These are phyloP conservation scores for Kwoniella newhampshirensis DNA, from an alignment of 768 basidiomycete genomes.

Conservation along the genomic window DNA sequence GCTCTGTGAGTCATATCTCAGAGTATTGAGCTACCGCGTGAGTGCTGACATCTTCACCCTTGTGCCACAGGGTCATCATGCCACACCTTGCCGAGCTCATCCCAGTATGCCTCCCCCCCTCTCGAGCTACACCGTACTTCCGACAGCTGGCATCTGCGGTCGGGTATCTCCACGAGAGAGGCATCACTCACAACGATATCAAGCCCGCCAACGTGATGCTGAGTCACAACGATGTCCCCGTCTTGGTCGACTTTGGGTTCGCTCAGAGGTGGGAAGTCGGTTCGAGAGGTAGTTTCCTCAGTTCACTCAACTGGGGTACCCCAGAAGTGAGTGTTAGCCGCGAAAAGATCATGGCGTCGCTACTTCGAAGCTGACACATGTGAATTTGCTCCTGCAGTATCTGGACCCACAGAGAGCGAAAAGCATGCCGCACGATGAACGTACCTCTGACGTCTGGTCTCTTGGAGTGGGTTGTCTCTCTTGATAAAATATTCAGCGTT, in stretches of 20 bases:
- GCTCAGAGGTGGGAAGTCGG: conserved; percentile 82
- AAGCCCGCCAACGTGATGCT: conserved; percentile 93
- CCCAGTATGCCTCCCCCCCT: conserved; percentile 81
- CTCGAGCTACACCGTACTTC: conserved; percentile 61
- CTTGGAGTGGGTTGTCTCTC: conserved; percentile 50
- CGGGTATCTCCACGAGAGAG: conserved; percentile 51
- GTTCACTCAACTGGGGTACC: conserved; percentile 63
- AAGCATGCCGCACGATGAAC: conserved; percentile 86
- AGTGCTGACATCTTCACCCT: background rate
- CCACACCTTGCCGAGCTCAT: conserved; percentile 79
- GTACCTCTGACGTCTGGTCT: conserved; percentile 68
- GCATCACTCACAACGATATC: conserved; percentile 53
- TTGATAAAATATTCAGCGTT: conserved; percentile 35
- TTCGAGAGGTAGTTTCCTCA: conserved; percentile 40
- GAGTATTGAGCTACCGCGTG: background rate
- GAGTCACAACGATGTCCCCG: conserved; percentile 63
- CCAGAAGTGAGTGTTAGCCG: conserved; percentile 66
- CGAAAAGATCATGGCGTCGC: background rate
- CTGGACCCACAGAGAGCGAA: conserved; percentile 87
- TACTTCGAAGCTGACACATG: conserved; percentile 2
- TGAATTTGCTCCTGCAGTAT: conserved; percentile 72
- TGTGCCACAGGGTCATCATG: conserved; percentile 59
- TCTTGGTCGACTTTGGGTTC: conserved; percentile 95
- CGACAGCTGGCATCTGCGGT: conserved; percentile 50
- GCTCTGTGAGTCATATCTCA: conserved; percentile 66